Base-by-base conservation (phyloP, 495 filamentous ascomycete species). In the Margaritispora aquatica region DNA sequence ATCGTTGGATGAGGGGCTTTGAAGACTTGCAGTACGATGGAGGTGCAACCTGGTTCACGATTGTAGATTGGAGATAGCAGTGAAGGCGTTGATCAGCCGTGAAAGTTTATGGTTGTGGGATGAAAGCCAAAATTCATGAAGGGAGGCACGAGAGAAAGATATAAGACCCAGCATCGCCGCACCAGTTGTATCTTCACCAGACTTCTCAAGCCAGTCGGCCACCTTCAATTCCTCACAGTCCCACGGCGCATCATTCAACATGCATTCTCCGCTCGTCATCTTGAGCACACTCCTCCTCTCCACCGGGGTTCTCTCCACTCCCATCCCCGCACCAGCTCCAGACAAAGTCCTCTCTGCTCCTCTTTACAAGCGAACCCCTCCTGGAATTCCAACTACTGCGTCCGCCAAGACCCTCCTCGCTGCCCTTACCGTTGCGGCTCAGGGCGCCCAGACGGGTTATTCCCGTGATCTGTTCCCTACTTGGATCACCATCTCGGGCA, bases 401-500 rank as follows among this genome's bases (percentile, higher is more conserved):
- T 69, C 72, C 0, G 87, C 87, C 1, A 70, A 75, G 51, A 77
- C 69, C 26, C 73, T 80, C 58, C 79, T 90, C 15, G 75, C 76
- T 1, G 66, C 56, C 2, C 66, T 90, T 19, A 81, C 78, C 1
- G 80, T 85, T 15, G 74, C 77, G 10, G 69, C 81, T 2, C 71
- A 77, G 49, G 75, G 73, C 21, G 75, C 84, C 26, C 74, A 78
- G 50, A 74, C 74, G 52, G 75, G 65, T 0, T 90, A 90, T 64
- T 52, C 72, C 34, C 84, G 87, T 21, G 78, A 78, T 59, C 69
- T 84, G 21, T 90, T 90, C 71, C 85, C 84, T 3, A 78, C 80
- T 63, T 90, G 87, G 87, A 81, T 76, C 55, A 84, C 79, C 19
- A 80, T 83, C 66, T 72, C 62, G 51, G 86, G 87, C 0, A 73